These are phyloP conservation scores for Termitomyces sp. DNA, from an alignment of 768 basidiomycete genomes.

Conservation along the genomic window DNA sequence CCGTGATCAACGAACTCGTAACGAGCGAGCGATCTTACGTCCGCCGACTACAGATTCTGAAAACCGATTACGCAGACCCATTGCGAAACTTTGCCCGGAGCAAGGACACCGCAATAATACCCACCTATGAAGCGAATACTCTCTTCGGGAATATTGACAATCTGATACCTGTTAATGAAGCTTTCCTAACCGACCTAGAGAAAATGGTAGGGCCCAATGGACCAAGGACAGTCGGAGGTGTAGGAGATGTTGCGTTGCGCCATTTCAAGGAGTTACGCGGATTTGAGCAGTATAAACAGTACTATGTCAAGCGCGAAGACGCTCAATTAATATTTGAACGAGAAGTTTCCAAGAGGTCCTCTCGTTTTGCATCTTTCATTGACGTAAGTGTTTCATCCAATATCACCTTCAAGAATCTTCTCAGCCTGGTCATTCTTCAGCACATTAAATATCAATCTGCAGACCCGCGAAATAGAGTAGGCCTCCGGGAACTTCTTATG, in stretches of 20 bases:
- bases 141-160: slow-evolving; percentile 94
- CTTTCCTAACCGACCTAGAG: slow-evolving; percentile 81
- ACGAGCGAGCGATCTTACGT: slow-evolving; percentile 90
- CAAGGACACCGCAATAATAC: slow-evolving; percentile 85
- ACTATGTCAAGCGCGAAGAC: slow-evolving; percentile 91
- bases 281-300: slow-evolving; percentile 90
- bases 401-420: background rate
- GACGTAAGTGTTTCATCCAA: slow-evolving; percentile 55
- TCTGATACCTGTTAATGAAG: slow-evolving; percentile 84
- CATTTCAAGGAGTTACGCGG: slow-evolving; percentile 84
- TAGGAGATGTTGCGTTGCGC: slow-evolving; percentile 82
- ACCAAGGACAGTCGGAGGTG: slow-evolving; percentile 48
- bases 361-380: slow-evolving; percentile 80
- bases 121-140: slow-evolving; percentile 86
- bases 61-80: slow-evolving; percentile 88
- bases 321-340: slow-evolving; percentile 85
- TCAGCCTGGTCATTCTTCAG: slow-evolving; percentile 33
- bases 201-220: slow-evolving; percentile 68
- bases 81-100: slow-evolving; percentile 80
- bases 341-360: slow-evolving; percentile 76
- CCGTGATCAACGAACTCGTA: slow-evolving; percentile 83
- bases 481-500: slow-evolving; percentile 88
- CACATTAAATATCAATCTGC: slow-evolving; percentile 82
- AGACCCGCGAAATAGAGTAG: slow-evolving; percentile 76
- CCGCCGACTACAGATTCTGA: slow-evolving; percentile 75